phyloP scores from a whole-genome alignment of 2,329 filamentous ascomycete genomes.

The Escovopsis sp. region DNA sequence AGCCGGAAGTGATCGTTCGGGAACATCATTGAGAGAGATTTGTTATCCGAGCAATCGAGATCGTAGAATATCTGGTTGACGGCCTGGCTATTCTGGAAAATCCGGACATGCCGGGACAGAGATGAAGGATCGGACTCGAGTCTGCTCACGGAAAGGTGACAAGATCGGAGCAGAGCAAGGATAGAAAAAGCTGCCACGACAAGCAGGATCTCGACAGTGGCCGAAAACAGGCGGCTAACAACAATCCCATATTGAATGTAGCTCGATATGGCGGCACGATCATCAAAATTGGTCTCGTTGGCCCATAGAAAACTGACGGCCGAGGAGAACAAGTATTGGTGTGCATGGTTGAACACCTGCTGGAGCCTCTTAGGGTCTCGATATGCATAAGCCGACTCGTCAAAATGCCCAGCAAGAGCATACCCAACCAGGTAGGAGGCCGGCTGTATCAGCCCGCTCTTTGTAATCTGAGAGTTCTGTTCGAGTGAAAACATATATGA shows the following conservation, averaged over 20 bases:
- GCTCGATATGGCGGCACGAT: slow-evolving; percentile 6
- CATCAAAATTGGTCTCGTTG: slow-evolving; percentile 5
- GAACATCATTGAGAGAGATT: slow-evolving; percentile 2
- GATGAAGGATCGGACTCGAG: slow-evolving; percentile 14
- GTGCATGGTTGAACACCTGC: slow-evolving; percentile 10
- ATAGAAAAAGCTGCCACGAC: slow-evolving; percentile 10
- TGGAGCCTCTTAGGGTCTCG: slow-evolving; percentile 1
- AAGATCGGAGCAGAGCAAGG: slow-evolving; percentile 7
- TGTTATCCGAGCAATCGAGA: slow-evolving; percentile 7
- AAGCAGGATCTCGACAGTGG: slow-evolving; percentile 15
- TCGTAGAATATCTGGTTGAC: slow-evolving; percentile 1
- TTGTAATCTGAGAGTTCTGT: slow-evolving; percentile 9
- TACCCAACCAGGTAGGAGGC: slow-evolving; percentile 20
- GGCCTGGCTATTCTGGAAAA: slow-evolving; percentile 9
- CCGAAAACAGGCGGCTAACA: slow-evolving; percentile 19
- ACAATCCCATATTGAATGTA: slow-evolving; percentile 14
- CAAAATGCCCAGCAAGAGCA: slow-evolving; percentile 12
- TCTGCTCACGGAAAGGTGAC: slow-evolving; percentile 1
- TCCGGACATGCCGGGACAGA: slow-evolving; percentile 8
- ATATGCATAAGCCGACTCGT: slow-evolving; percentile 4
- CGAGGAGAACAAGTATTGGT: slow-evolving; percentile 18
- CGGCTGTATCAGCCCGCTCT: slow-evolving; percentile 7
- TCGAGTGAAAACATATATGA: slow-evolving; percentile 10
- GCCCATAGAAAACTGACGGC: slow-evolving; percentile 9
- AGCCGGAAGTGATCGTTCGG: slow-evolving; percentile 8